Conservation (phyloP, 352 stramenopile genomes). For the Phytophthora foliorum region DNA sequence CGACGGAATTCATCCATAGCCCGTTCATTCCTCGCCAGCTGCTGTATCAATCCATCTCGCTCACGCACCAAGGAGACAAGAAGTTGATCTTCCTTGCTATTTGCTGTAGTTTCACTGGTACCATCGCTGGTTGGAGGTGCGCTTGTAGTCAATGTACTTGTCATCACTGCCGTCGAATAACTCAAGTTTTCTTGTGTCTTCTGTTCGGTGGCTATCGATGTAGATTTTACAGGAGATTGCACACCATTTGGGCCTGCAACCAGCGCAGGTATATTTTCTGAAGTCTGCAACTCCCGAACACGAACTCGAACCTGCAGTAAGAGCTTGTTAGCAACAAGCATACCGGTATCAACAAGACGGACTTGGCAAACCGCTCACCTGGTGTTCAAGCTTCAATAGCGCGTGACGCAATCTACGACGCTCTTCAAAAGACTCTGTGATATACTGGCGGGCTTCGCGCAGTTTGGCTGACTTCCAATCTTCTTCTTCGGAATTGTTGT, state of each 20-base stretch:
- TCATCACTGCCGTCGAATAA: not conserved
- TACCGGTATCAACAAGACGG: not conserved
- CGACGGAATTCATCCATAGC: conserved; percentile 70
- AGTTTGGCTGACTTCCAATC: conserved; percentile 36
- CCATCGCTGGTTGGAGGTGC: not conserved
- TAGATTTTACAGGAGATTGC: conserved; percentile 4
- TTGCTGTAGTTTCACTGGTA: conserved; percentile 11
- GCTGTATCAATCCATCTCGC: conserved; percentile 30
- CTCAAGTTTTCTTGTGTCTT: conserved; percentile 10
- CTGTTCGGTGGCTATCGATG: not conserved
- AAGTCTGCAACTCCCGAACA: conserved; percentile 13
- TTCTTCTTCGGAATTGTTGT: conserved; percentile 37
- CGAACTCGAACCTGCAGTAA: conserved; percentile 21
- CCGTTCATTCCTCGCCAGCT: conserved; percentile 45
- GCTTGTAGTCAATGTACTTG: not conserved
- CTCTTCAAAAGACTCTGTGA: conserved; percentile 90
- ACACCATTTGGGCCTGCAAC: not conserved
- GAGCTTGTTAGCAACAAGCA: conserved; percentile 4
- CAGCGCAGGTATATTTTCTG: conserved; percentile 1
- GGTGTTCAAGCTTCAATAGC: conserved; percentile 85
- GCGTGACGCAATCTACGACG: conserved; percentile 77
- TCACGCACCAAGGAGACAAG: conserved; percentile 20
- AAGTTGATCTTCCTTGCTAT: conserved; percentile 5
- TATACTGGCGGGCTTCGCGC: conserved; percentile 68
- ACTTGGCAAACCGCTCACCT: conserved; percentile 37